Base-by-base conservation (phyloP, 73 alveolate species). In the Paramecium sonneborni region DNA sequence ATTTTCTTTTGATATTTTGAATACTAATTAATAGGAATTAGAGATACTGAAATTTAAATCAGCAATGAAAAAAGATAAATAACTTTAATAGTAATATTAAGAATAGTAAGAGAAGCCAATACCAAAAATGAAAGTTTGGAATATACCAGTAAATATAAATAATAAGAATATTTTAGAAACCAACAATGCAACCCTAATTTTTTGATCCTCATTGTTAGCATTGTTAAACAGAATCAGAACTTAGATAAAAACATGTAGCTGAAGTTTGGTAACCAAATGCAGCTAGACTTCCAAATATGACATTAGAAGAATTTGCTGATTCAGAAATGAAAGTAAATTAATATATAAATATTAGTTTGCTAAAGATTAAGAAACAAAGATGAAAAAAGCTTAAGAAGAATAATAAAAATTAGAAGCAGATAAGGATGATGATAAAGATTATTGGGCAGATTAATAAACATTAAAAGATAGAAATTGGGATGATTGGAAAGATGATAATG, bases 401-500 rank as follows among this genome's bases (percentile, higher is more conserved):
- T 76, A 93, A 56, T 93, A 92, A 57, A 85, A 92, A 55, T 86
- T 92, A 68, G 95, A 94, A 68, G 69, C 92, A 52, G 97, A 94
- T 87, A 69, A 91, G 37, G 97, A 94, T 88, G 90, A 93, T 79
- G 97, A 92, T 67, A 93, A 93, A 79, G 97, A 94, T 69, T 93
- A 85, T 24, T 88, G 92, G 79, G 92, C 93, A 76, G 97, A 94
- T 85, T 85, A 93, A 68, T 85, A 93, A 85, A 93, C 93, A 43
- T 85, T 85, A 26, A 93, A 92, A 88, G 97, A 94, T 24, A 92
- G 97, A 62, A 92, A 85, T 39, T 94, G 97, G 97, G 97, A 94
- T 82, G 97, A 94, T 88, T 94, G 97, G 97, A 94, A 94, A 70
- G 97, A 94, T 88, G 97, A 86, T 58, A 93, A 94, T 88, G 96